Evolutionary conservation across 1,139 yeast species (phyloP).

Genomic region (Kluyveromyces sp.): DNA sequence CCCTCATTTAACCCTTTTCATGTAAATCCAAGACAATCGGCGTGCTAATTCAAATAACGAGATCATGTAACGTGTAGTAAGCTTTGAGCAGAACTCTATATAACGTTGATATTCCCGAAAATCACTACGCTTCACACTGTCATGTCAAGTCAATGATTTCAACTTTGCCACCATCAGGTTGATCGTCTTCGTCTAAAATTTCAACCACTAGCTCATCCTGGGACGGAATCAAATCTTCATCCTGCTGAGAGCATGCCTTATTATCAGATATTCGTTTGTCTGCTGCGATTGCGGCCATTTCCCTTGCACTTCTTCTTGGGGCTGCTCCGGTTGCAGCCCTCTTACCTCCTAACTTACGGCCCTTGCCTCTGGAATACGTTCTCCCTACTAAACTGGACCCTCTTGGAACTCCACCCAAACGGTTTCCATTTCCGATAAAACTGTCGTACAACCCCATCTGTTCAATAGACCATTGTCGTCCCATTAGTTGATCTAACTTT

Average conservation of each 20-base stretch:
- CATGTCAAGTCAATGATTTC: conserved; percentile 25
- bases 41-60: not conserved
- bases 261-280: conserved; percentile 53
- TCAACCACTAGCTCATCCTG: conserved; percentile 36
- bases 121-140: no score
- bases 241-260: conserved; percentile 42
- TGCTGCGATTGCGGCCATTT: conserved; percentile 59
- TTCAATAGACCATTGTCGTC: conserved; percentile 52
- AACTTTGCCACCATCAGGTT: conserved; percentile 6
- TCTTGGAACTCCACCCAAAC: conserved; percentile 7
- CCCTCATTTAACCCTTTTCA: not conserved
- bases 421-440: conserved; percentile 45
- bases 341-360: conserved; percentile 7
- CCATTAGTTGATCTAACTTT: conserved; percentile 53
- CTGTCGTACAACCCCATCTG: conserved; percentile 31
- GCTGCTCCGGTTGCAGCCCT: not conserved
- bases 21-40: not conserved
- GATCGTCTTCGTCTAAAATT: conserved; percentile 17
- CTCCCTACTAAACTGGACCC: not conserved
- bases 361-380: conserved; percentile 28
- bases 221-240: conserved; percentile 27
- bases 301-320: conserved; percentile 32
- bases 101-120: no score
- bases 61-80: not conserved
- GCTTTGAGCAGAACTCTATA: not conserved